Evolutionary conservation across 768 basidiomycete genomes (phyloP), one percentile per base, ranked within the genome.

Genomic region (Gymnopilus junonius): DNA sequence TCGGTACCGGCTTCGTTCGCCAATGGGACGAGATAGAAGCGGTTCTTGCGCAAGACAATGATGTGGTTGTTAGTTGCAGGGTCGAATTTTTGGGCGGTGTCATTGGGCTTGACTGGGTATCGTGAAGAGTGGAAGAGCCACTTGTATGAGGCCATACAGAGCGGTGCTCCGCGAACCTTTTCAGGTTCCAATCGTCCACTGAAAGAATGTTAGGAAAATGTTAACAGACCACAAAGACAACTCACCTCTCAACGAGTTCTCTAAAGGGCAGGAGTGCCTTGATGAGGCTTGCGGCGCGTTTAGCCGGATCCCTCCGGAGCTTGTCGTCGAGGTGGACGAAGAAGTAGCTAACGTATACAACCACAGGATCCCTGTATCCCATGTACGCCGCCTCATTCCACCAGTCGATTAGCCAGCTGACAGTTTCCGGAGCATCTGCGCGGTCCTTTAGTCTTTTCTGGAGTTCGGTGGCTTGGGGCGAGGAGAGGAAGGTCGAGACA

Each of bases 121-220:
- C 97, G 89, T n/a, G 85, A 88, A 0, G 96, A 82, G 76, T 99
- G 97, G 86, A 99, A 99, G 82, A 99, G 83, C 90, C 95, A 97
- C 74, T 95, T 90, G 85, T 97, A 97, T n/a, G 94, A 94, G 0
- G 81, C 82, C 94, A 97, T 97, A 76, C 91, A 91, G 8, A 99
- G 81, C 2, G 97, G 95, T 15, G 80, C 80, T 23, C 85, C 88
- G 59, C 85, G 84, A 23, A 91, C 84, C 75, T 87, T 95, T 70
- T 99, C 97, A 1, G 97, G 96, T 74, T 94, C 94, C 23, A 99
- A 84, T 48, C 83, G 80, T 62, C 90, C 84, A 65, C 91, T 93
- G 62, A 2, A 55, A 32, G 51, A 23, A 25, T 11, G 2, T 65
- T 2, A 43, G 51, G 55, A 37, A 21, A 4, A 51, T 20, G 32